These are phyloP conservation scores for Saccharomycopsis fermentans DNA, from an alignment of 805 yeast genomes.

Conservation along the genomic window DNA sequence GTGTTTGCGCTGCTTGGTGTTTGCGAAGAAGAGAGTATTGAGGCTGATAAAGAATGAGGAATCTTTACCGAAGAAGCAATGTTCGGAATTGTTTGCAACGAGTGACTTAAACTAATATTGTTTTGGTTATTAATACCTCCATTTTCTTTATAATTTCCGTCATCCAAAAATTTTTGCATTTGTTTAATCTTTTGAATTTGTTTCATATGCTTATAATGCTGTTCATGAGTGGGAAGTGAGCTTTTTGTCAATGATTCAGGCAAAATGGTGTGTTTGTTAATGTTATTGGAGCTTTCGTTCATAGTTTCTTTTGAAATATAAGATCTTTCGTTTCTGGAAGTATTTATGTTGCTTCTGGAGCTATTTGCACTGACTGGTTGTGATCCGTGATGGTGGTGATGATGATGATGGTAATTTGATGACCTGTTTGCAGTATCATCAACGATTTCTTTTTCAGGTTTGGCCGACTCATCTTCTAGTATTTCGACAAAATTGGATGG, in stretches of 20 bases:
- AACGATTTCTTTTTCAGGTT: conserved; percentile 11
- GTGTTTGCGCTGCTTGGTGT: neutral
- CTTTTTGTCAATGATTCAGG: neutral
- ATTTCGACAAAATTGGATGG: conserved; percentile 78
- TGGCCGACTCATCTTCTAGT: conserved; percentile 29
- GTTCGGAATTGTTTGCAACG: neutral
- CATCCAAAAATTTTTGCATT: conserved; percentile 5
- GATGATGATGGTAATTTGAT: neutral
- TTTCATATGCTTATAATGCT: conserved; percentile 14
- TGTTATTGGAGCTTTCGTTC: neutral
- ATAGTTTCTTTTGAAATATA: neutral
- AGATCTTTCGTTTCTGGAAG: neutral
- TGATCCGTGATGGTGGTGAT: no score
- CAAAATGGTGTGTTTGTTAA: neutral
- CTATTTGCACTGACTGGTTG: neutral
- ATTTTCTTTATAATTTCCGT: neutral
- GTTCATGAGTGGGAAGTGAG: conserved; percentile 2
- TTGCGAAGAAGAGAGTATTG: neutral
- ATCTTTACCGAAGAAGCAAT: neutral
- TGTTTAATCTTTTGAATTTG: conserved; percentile 16
- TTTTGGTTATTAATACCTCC: neutral
- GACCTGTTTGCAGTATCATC: neutral
- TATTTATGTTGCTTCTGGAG: neutral
- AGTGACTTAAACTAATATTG: neutral
- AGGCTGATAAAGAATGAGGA: conserved; percentile 11